Evolutionary conservation across 441 rosid genomes (phyloP), one percentile per base, ranked within the genome.

Genomic region (Populus tomentosa): DNA sequence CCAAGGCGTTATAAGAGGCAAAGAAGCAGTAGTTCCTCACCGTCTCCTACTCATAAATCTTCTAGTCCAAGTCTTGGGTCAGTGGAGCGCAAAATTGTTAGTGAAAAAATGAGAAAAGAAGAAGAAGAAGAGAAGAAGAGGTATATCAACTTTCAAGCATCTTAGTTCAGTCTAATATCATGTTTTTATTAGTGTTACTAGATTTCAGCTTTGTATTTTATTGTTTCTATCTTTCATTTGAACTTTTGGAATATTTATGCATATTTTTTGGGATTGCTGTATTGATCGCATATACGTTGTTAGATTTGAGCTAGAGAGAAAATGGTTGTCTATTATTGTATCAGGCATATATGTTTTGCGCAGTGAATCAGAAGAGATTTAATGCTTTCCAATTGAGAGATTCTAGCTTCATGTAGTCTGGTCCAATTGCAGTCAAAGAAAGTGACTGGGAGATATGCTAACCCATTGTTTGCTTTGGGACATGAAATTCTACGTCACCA

Each of bases 91-190:
- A 94, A 86, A 84, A 88, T 80, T 89, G 89, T 82, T 71, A 87
- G 69, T 84, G 92, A 91, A 85, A 89, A 88, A 81, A 75, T 90
- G 85, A 91, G 82, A 84, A 90, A 87, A 85, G 95, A 90, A 84
- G 98, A 90, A 77, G 98, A 90, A 77, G 98, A 91, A 84, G 95
- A 90, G 83, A 92, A 86, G 84, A 94, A 88, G 88, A 90, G 99
- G 99, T 96, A 90, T 82, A 83, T 78, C 50, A 64, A 75, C 69
- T 26, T 24, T 16, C 62, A 66, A 20, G 56, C 75, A 72, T 79
- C 68, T 77, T 10, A 69, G 46, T 71, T 68, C 50, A 38, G 73
- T 26, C 61, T 77, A 14, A 30, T 72, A 20, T 74, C 70, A 13
- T 46, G 56, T 68, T 63, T 73, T 32, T 71, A 21, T 66, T 35